phyloP scores from a whole-genome alignment of 2,329 filamentous ascomycete genomes.

The Pseudogymnoascus sp. region DNA sequence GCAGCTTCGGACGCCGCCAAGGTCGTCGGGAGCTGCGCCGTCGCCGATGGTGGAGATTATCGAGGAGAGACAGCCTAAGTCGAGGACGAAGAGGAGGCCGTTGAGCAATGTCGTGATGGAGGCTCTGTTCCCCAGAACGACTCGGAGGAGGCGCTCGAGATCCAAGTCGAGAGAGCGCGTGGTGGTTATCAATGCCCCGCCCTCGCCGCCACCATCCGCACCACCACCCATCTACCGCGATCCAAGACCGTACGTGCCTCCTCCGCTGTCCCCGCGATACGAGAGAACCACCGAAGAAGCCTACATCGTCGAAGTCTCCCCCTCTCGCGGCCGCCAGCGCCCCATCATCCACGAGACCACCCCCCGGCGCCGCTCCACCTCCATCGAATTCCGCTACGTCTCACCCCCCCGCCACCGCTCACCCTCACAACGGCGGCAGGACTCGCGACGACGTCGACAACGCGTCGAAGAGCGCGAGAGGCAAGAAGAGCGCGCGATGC shows the following conservation, averaged over 20 bases:
- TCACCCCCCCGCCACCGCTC: constrained; percentile 21
- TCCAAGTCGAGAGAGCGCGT: neutral
- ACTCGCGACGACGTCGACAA: constrained; percentile 13
- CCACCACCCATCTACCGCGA: neutral
- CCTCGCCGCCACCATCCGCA: constrained; percentile 21
- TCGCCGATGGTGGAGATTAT: constrained; percentile 3
- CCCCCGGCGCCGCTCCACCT: constrained; percentile 12
- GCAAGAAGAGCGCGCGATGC: constrained; percentile 10
- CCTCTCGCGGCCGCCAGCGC: neutral
- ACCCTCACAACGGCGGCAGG: constrained; percentile 13
- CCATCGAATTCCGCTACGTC: constrained; percentile 19
- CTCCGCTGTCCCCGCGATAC: constrained; percentile 18
- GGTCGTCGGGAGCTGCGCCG: constrained; percentile 24
- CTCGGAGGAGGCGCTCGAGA: neutral
- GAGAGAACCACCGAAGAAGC: constrained; percentile 13
- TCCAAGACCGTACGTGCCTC: constrained; percentile 9
- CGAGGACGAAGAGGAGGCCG: neutral
- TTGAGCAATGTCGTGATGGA: neutral
- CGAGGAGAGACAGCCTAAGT: neutral
- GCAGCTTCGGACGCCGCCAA: constrained; percentile 27
- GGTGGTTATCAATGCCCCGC: constrained; percentile 12
- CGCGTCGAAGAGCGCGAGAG: constrained; percentile 13
- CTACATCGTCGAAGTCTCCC: constrained; percentile 10
- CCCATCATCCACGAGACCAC: neutral
- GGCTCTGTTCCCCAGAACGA: neutral